phyloP scores from a whole-genome alignment of 2,329 filamentous ascomycete genomes.

The Diaporthe ampelina region DNA sequence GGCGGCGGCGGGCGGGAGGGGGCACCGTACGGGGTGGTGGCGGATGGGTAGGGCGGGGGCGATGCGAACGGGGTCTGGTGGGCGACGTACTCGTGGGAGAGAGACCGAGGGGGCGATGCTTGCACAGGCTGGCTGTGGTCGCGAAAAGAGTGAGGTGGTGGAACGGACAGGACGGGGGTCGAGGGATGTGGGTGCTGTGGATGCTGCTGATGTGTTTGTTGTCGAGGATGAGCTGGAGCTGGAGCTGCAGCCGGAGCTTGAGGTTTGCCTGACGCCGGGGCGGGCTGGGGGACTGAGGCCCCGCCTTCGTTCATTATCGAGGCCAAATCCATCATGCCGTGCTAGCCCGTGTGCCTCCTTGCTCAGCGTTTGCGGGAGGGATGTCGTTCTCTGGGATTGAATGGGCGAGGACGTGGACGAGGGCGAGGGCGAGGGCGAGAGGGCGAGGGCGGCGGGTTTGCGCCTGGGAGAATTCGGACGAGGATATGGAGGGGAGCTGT shows the following conservation, averaged over 20 bases:
- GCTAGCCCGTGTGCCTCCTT: constrained; percentile 1
- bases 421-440: constrained; percentile 25
- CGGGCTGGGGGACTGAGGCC: constrained; percentile 51
- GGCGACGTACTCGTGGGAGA: constrained; percentile 61
- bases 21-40: constrained; percentile 54
- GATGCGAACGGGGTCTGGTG: constrained; percentile 48
- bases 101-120: constrained; percentile 62
- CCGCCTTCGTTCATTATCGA: constrained; percentile 69
- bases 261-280: constrained; percentile 45
- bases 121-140: constrained; percentile 65
- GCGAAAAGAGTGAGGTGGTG: constrained; percentile 61
- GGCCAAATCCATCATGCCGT: constrained; percentile 63
- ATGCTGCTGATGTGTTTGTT: constrained; percentile 46
- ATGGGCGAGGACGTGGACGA: not conserved
- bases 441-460: constrained; percentile 26
- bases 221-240: constrained; percentile 34
- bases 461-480: constrained; percentile 30
- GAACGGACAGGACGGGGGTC: constrained; percentile 57
- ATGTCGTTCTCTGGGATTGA: not conserved
- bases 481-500: constrained; percentile 35
- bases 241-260: constrained; percentile 44
- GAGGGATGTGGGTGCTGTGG: constrained; percentile 50
- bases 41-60: constrained; percentile 44
- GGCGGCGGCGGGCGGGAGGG: constrained; percentile 56
- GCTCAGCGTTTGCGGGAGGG: constrained; percentile 6